Evolutionary conservation across 164 flowering plant species (phyloP).

Genomic region (Euptelea pleiosperma): DNA sequence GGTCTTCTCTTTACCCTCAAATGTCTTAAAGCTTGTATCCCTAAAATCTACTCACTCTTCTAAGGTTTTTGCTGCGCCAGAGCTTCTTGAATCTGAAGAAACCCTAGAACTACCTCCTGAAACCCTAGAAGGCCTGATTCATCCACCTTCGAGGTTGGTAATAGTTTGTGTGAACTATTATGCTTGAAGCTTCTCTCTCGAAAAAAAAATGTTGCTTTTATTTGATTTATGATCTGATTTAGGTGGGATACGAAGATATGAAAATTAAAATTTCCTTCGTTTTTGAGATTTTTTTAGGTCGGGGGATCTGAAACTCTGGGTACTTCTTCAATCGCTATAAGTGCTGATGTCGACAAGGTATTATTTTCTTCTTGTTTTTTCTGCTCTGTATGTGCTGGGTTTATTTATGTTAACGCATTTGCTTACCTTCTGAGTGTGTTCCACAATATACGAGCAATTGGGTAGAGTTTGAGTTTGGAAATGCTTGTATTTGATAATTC

Average conservation of each 20-base stretch:
- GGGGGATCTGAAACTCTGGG: constrained; percentile 40
- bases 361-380: neutral
- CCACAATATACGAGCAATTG: neutral
- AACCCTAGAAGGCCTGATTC: constrained; percentile 29
- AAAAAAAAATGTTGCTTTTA: neutral
- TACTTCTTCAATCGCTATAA: constrained; percentile 35
- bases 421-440: neutral
- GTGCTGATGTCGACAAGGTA: constrained; percentile 63
- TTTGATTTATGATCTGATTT: neutral
- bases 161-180: neutral
- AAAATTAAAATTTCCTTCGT: neutral
- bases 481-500: neutral
- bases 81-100: constrained; percentile 38
- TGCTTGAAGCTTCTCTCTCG: no score
- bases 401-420: neutral
- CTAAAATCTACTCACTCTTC: constrained; percentile 22
- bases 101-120: constrained; percentile 17
- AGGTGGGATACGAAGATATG: neutral
- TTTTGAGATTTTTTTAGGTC: constrained; percentile 23
- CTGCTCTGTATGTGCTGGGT: neutral
- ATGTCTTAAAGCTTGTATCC: constrained; percentile 16
- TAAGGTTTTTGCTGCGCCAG: constrained; percentile 64
- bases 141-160: constrained; percentile 32
- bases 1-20: constrained; percentile 23
- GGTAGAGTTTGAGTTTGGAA: constrained; percentile 2